phyloP scores from a whole-genome alignment of 306 rosid genomes.

The Citrullus mucosospermus region DNA sequence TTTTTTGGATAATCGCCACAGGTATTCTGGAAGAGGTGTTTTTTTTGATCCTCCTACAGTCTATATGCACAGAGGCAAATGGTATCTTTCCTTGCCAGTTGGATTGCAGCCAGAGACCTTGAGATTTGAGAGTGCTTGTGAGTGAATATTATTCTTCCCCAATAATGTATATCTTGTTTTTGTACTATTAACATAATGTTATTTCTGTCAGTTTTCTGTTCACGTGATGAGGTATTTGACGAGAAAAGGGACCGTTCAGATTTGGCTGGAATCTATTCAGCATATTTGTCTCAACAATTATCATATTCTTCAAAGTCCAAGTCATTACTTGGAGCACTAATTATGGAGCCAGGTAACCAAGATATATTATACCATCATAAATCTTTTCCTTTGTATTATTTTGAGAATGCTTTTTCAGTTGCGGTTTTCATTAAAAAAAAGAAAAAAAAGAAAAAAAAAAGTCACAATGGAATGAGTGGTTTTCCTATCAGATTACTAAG shows the following conservation, averaged over 20 bases:
- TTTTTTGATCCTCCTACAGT: slow-evolving; percentile 86
- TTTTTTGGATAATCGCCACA: slow-evolving; percentile 21
- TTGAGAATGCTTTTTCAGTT: background rate
- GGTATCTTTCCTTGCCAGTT: slow-evolving; percentile 65
- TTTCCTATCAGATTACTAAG: background rate
- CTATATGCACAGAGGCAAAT: slow-evolving; percentile 42
- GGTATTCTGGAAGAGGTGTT: slow-evolving; percentile 96
- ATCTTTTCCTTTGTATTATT: background rate
- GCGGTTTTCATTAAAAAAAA: background rate
- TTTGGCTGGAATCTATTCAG: slow-evolving; percentile 60
- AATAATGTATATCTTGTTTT: background rate
- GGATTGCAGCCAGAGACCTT: slow-evolving; percentile 31
- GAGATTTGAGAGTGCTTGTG: slow-evolving; percentile 31
- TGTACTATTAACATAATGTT: slow-evolving; percentile 10
- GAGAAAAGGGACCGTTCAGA: slow-evolving; percentile 60
- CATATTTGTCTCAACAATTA: slow-evolving; percentile 43
- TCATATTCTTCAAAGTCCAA: slow-evolving; percentile 33
- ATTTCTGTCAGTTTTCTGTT: slow-evolving; percentile 48
- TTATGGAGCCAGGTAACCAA: slow-evolving; percentile 78
- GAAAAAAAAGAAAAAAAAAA: no score
- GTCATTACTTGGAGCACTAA: slow-evolving; percentile 57
- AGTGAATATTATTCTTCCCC: slow-evolving; percentile 1
- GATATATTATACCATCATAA: slow-evolving; percentile 14
- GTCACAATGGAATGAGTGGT: background rate
- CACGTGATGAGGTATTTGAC: slow-evolving; percentile 50